Evolutionary conservation across 2,329 filamentous ascomycete genomes (phyloP).

Genomic region (Allantophomopsis cytisporea): DNA sequence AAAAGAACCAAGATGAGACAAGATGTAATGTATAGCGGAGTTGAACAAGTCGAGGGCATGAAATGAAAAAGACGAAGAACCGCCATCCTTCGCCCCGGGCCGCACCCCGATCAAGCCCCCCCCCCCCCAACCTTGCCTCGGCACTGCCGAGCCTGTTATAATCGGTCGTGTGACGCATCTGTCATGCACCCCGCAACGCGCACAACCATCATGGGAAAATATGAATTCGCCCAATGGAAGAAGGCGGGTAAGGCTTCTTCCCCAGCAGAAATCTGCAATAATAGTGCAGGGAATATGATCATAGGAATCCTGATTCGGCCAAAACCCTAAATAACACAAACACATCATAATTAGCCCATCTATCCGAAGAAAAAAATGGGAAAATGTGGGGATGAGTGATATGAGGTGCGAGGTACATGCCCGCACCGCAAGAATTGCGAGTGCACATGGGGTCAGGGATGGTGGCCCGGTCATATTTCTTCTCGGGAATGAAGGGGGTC

Average conservation of each 20-base stretch:
- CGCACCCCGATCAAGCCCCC: too few relatives aligned
- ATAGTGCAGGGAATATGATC: conserved; percentile 11
- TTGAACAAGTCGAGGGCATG: too few relatives aligned
- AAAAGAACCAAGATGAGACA: too few relatives aligned
- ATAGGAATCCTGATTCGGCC: conserved; percentile 48
- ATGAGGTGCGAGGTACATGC: too few relatives aligned
- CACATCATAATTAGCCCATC: conserved; percentile 14
- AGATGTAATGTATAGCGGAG: too few relatives aligned
- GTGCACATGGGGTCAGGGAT: conserved; percentile 4
- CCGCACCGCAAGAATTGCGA: conserved; percentile 1
- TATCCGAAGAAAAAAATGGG: conserved; percentile 1
- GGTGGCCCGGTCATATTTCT: not conserved
- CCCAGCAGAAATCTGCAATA: not conserved
- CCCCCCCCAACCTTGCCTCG: too few relatives aligned
- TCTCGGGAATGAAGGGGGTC: not conserved
- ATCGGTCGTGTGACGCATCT: too few relatives aligned
- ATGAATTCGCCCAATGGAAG: not conserved
- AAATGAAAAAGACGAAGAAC: too few relatives aligned
- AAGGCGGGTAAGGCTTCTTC: not conserved
- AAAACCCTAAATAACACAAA: conserved; percentile 31
- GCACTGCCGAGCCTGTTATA: too few relatives aligned
- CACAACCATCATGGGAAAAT: not conserved
- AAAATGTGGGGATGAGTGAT: not conserved
- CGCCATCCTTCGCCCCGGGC: too few relatives aligned
- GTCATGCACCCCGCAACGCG: too few relatives aligned